phyloP scores from a whole-genome alignment of 305 asterid species.

The Striga hermonthica region DNA sequence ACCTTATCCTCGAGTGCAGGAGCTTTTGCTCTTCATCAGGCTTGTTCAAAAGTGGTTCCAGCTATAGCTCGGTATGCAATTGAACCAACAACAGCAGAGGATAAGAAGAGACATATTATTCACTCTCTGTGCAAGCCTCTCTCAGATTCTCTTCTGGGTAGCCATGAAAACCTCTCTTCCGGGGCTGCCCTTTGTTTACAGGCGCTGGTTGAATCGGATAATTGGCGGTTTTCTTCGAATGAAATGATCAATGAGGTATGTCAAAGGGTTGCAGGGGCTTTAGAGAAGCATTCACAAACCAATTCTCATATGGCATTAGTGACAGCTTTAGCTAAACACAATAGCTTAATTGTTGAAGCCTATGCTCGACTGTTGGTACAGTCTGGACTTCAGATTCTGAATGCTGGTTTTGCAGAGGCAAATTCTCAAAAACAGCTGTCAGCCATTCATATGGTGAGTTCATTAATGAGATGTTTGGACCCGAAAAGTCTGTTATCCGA shows the following conservation, averaged over 20 bases:
- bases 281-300: conserved; percentile 72
- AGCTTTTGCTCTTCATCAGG: conserved; percentile 92
- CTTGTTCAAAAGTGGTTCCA: conserved; percentile 96
- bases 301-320: conserved; percentile 78
- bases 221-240: conserved; percentile 87
- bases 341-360: conserved; percentile 72
- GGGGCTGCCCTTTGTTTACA: conserved; percentile 92
- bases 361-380: conserved; percentile 71
- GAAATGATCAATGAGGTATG: conserved; percentile 90
- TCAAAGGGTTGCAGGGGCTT: conserved; percentile 84
- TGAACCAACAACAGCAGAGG: conserved; percentile 78
- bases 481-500: conserved; percentile 73
- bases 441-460: conserved; percentile 88
- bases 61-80: conserved; percentile 88
- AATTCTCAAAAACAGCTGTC: conserved; percentile 81
- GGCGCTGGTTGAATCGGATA: conserved; percentile 84
- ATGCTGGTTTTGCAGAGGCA: conserved; percentile 51
- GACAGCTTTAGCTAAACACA: conserved; percentile 78
- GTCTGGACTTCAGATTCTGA: conserved; percentile 62
- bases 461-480: conserved; percentile 78
- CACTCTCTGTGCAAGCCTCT: conserved; percentile 79
- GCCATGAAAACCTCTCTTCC: conserved; percentile 74
- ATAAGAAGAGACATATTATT: conserved; percentile 59
- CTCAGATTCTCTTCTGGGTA: conserved; percentile 73
- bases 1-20: conserved; percentile 77